Conservation (phyloP, 345 rosid genomes). For the Sisymbrium irio region DNA sequence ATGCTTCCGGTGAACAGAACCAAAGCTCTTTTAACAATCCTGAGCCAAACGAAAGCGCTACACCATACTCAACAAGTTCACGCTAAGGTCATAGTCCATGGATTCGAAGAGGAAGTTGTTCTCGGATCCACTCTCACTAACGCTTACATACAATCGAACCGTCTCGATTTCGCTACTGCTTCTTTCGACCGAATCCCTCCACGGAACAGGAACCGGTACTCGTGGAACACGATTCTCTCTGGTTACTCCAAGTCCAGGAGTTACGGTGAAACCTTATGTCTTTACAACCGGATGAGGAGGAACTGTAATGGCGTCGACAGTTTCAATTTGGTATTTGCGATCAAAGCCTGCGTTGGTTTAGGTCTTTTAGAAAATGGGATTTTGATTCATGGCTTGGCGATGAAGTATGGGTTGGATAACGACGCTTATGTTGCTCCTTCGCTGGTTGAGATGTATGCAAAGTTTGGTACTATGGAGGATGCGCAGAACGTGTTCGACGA, state of each 20-base stretch:
- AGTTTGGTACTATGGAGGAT: constrained; percentile 39
- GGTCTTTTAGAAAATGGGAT: constrained; percentile 18
- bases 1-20: constrained; percentile 24
- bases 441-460: constrained; percentile 44
- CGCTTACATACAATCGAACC: constrained; percentile 35
- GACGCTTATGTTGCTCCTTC: constrained; percentile 47
- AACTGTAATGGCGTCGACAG: constrained; percentile 37
- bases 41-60: constrained; percentile 32
- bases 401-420: constrained; percentile 38
- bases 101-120: constrained; percentile 26
- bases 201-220: constrained; percentile 25
- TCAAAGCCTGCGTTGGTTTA: constrained; percentile 42
- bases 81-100: constrained; percentile 31
- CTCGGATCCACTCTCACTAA: constrained; percentile 39
- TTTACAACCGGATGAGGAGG: constrained; percentile 40
- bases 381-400: constrained; percentile 38
- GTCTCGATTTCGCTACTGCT: constrained; percentile 36
- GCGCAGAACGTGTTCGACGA: constrained; percentile 55
- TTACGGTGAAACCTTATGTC: constrained; percentile 16
- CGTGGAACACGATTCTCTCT: constrained; percentile 47
- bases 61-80: constrained; percentile 38
- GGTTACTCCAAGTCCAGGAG: constrained; percentile 35
- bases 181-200: constrained; percentile 32
- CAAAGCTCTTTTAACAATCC: constrained; percentile 28
- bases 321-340: constrained; percentile 50